Conservation (phyloP, 2,329 filamentous ascomycete species). For the Botrytis sinoallii region DNA sequence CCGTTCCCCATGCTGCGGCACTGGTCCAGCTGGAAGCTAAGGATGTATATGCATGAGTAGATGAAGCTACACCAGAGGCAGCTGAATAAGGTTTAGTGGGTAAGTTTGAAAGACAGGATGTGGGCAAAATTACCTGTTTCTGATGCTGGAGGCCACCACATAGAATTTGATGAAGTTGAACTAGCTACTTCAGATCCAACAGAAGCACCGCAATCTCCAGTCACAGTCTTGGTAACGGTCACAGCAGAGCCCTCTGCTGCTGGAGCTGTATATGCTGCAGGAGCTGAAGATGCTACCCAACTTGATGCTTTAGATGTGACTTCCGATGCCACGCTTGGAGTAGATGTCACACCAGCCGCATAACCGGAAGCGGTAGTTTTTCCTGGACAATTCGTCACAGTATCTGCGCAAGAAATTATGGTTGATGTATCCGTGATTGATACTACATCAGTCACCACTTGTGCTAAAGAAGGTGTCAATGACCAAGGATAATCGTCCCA, state of each 20-base stretch:
- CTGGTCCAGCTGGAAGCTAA: neutral
- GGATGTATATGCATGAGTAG: neutral
- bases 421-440: constrained; percentile 10
- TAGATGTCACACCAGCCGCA: neutral
- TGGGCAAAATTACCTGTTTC: constrained; percentile 1
- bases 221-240: constrained; percentile 8
- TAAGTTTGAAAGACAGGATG: neutral
- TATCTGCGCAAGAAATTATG: constrained; percentile 14
- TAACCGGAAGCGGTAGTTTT: neutral
- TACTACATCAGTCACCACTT: neutral
- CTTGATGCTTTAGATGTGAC: neutral
- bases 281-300: neutral
- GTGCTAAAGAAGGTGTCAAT: neutral
- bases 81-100: neutral
- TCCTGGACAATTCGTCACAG: constrained; percentile 14
- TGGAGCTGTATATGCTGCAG: neutral
- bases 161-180: neutral
- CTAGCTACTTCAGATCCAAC: neutral
- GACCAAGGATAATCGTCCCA: constrained; percentile 1
- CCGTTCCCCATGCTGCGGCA: neutral
- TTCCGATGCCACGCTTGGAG: neutral
- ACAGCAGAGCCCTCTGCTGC: neutral
- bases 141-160: neutral
- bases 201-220: neutral
- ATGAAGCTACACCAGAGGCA: neutral